Evolutionary conservation across 208 protist genomes (phyloP).

Genomic region (Angomonas ambiguus): DNA sequence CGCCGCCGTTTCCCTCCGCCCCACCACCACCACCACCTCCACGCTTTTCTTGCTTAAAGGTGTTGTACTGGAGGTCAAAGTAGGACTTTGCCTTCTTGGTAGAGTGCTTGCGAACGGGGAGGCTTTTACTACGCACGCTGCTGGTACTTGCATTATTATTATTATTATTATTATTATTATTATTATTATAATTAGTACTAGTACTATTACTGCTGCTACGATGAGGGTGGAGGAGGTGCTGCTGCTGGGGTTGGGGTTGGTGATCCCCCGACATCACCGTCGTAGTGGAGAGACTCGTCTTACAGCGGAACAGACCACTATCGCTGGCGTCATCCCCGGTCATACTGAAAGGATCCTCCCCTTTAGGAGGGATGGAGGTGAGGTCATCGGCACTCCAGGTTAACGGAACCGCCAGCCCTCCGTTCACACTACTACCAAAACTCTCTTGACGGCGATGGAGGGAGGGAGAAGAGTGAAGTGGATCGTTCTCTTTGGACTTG

Average conservation of each 20-base stretch:
- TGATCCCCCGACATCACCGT: too few species aligned
- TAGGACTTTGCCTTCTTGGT: background rate
- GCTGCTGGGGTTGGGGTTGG: background rate
- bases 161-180: conserved; percentile 7
- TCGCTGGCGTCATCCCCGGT: too few species aligned
- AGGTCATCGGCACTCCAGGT: background rate
- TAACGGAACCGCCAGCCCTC: background rate
- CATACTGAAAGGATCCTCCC: too few species aligned
- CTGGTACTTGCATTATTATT: background rate
- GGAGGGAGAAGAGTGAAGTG: background rate
- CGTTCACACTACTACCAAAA: background rate
- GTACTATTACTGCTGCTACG: background rate
- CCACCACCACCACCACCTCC: background rate
- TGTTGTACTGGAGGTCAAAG: background rate
- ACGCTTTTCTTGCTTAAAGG: too few species aligned
- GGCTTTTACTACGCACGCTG: background rate
- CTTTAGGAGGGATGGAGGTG: too few species aligned
- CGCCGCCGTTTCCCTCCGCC: background rate
- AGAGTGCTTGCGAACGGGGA: background rate
- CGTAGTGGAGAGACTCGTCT: too few species aligned
- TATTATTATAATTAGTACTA: background rate
- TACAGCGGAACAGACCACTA: too few species aligned
- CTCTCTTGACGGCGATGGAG: background rate
- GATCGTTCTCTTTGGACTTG: background rate
- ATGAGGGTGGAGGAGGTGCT: background rate